Evolutionary conservation across 257 asterid species (phyloP), one percentile per base, ranked within the genome.

Genomic region (Lantana camara): DNA sequence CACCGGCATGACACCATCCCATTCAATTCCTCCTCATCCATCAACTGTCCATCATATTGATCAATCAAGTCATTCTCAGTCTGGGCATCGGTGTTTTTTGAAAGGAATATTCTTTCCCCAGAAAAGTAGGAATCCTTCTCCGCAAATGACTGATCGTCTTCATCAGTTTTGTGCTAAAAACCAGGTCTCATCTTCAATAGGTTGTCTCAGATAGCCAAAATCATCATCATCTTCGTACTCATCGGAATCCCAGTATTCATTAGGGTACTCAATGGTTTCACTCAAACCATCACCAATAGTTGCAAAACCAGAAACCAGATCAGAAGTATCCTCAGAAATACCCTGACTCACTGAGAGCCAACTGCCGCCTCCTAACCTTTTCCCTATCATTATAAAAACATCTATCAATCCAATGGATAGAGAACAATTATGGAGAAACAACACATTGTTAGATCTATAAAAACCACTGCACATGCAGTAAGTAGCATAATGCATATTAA

Each of bases 261-360:
- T 93, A 16, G 91, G 94, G 70, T 85, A 93, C 76, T 90, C 97
- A 61, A 87, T 73, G 71, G 91, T 77, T 75, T 90, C 97, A 76
- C 89, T 89, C 75, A 91, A 72, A 62, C 96, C 95, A 75, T 89
- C 93, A 63, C 99, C 99, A 45, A 94, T 74, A 60, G 94, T 90
- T 68, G 97, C 97, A 77, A 93, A 90, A 83, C 97, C 96, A 68
- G 97, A 92, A 66, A 92, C 97, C 23, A 92, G 80, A 80, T 89
- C 98, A 74, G 97, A 89, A 37, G 93, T 82, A 78, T 90, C 98
- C 78, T 93, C 97, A 16, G 96, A 71, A 73, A 93, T 93, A 42
- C 98, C 97, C 78, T 87, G 97, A 81, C 97, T 93, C 53, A 93
- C 95, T 20, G 97, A 89, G 46, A 90, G 86, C 97, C 97, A 93